Percentiles rank a stretch among this genome's conserved stretches.
These are phyloP conservation scores for Paramecium pentaurelia DNA, from an alignment of 73 alveolate genomes.

Conservation along the genomic window DNA sequence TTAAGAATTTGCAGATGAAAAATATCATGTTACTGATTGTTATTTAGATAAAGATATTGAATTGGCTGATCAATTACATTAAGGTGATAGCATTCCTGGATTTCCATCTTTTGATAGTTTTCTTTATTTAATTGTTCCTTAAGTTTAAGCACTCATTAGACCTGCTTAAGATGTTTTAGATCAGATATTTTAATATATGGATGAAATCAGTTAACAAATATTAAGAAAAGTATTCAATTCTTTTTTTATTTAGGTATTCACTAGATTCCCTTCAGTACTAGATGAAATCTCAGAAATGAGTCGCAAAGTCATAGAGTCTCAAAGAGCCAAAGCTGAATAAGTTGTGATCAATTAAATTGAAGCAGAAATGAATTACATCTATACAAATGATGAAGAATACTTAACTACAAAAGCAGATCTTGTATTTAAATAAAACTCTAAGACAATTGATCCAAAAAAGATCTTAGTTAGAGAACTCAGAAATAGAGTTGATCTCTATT, in stretches of 20 bases:
- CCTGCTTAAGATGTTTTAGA: constrained; percentile 75
- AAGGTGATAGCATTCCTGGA: constrained; percentile 73
- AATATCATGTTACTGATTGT: constrained; percentile 50
- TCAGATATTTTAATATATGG: constrained; percentile 66
- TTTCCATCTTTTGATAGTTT: constrained; percentile 69
- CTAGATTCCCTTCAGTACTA: constrained; percentile 74
- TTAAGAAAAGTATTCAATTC: constrained; percentile 10
- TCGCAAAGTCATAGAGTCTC: constrained; percentile 30
- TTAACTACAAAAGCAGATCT: constrained; percentile 83
- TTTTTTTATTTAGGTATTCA: constrained; percentile 52
- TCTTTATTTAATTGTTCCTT: constrained; percentile 61
- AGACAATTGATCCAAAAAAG: constrained; percentile 43
- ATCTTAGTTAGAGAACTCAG: constrained; percentile 79
- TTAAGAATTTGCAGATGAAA: not conserved
- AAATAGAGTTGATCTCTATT: constrained; percentile 89
- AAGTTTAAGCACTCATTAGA: constrained; percentile 73
- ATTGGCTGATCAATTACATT: constrained; percentile 62
- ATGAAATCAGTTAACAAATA: constrained; percentile 64
- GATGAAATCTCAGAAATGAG: constrained; percentile 68
- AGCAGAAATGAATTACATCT: constrained; percentile 87
- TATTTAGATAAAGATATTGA: constrained; percentile 69
- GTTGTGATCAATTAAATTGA: constrained; percentile 75
- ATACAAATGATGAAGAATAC: constrained; percentile 90
- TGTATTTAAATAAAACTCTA: constrained; percentile 63
- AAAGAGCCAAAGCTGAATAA: constrained; percentile 46